These are phyloP conservation scores for Avicennia marina DNA, from an alignment of 257 asterid species.

Conservation along the genomic window DNA sequence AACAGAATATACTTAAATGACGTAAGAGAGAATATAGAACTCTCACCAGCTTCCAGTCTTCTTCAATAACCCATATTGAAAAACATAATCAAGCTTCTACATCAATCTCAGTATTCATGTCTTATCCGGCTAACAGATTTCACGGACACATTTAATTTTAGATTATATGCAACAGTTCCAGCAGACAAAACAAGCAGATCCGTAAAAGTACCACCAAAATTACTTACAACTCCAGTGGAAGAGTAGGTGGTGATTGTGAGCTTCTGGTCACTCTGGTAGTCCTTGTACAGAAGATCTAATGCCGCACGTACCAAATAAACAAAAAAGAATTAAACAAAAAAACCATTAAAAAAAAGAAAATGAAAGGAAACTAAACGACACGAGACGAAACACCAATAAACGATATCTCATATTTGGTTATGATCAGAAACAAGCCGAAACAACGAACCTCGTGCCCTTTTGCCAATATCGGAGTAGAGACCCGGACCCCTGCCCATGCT, in stretches of 20 bases:
- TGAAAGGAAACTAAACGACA: neutral
- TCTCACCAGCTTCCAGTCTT: neutral
- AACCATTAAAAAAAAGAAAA: neutral
- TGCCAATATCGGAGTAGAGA: slow-evolving; percentile 51
- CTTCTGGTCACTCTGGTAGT: slow-evolving; percentile 74
- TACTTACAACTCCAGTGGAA: slow-evolving; percentile 79
- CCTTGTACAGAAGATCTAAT: slow-evolving; percentile 67
- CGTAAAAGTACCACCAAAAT: neutral
- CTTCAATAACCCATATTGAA: too few relatives aligned
- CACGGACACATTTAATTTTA: slow-evolving; percentile 1
- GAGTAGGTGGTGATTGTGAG: slow-evolving; percentile 66
- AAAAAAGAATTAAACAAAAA: neutral
- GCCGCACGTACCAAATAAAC: neutral
- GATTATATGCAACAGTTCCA: neutral
- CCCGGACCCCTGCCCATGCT: slow-evolving; percentile 52
- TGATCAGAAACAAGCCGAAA: neutral
- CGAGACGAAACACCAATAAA: too few relatives aligned
- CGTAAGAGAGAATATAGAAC: neutral
- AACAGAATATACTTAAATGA: neutral
- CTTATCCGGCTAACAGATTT: too few relatives aligned
- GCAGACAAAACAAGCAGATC: slow-evolving; percentile 13
- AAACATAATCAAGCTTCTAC: too few relatives aligned
- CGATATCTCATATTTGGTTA: too few relatives aligned
- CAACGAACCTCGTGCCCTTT: slow-evolving; percentile 38
- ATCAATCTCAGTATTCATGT: too few relatives aligned